These are phyloP conservation scores for Trametes coccinea DNA, from an alignment of 768 basidiomycete genomes.

Conservation along the genomic window DNA sequence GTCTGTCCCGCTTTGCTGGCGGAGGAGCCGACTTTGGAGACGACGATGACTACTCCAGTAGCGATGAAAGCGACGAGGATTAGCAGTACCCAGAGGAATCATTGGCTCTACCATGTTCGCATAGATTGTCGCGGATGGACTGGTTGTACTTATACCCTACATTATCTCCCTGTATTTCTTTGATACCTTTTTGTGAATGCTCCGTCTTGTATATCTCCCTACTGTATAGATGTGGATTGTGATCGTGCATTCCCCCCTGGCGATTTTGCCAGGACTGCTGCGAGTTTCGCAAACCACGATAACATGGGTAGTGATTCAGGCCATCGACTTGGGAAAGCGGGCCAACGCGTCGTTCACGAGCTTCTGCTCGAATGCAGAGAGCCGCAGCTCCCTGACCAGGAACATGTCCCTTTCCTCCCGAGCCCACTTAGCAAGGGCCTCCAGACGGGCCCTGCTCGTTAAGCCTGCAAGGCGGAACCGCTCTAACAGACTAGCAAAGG, in stretches of 20 bases:
- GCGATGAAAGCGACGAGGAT: conserved; percentile 33
- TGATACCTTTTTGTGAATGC: no score
- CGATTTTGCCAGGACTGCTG: no score
- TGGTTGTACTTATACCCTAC: no score
- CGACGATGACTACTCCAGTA: conserved; percentile 32
- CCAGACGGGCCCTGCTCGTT: background rate
- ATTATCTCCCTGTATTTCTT: no score
- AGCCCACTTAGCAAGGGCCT: background rate
- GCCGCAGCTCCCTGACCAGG: background rate
- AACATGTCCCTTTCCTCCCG: background rate
- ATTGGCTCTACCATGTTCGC: no score
- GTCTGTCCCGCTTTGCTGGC: conserved; percentile 9
- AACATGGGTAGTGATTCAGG: no score
- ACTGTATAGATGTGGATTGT: no score
- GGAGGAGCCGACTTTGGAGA: conserved; percentile 20
- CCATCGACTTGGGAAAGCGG: background rate
- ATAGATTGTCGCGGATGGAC: no score
- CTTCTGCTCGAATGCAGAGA: conserved; percentile 1
- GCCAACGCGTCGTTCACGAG: background rate
- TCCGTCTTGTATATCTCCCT: no score
- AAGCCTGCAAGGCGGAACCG: background rate
- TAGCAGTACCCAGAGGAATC: background rate
- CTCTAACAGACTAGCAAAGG: background rate
- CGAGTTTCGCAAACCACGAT: no score
- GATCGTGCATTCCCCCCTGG: no score